Percentiles rank a stretch among this genome's conserved stretches.
These are phyloP conservation scores for Flaveria robusta DNA, from an alignment of 129 eudicot genomes.

Conservation along the genomic window DNA sequence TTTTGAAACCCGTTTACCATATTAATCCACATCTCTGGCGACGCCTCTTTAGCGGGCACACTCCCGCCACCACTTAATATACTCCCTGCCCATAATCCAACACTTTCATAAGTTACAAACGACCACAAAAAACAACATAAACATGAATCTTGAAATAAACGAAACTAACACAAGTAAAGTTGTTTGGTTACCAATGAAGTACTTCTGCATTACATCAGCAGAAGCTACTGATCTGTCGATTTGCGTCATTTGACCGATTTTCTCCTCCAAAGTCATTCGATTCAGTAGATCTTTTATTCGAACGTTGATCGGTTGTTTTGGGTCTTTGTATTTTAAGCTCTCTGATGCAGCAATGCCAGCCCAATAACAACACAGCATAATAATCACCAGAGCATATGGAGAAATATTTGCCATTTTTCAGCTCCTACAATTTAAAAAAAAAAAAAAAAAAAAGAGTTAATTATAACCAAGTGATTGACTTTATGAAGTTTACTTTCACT, in stretches of 20 bases:
- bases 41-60: conserved; percentile 66
- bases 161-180: background rate
- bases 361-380: conserved; percentile 52
- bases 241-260: conserved; percentile 83
- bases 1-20: conserved; percentile 71
- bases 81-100: conserved; percentile 55
- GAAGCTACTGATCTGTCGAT: conserved; percentile 72
- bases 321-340: conserved; percentile 57
- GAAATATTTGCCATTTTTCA: conserved; percentile 45
- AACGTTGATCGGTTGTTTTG: conserved; percentile 50
- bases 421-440: background rate
- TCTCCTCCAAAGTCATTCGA: conserved; percentile 75
- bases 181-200: conserved; percentile 51
- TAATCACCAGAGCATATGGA: conserved; percentile 27
- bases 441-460: background rate
- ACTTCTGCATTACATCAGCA: conserved; percentile 62
- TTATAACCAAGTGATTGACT: conserved; percentile 9
- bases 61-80: conserved; percentile 84
- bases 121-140: background rate
- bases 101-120: background rate
- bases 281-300: conserved; percentile 66
- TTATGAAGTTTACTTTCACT: background rate
- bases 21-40: conserved; percentile 65
- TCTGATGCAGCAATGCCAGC: conserved; percentile 37
- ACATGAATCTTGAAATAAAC: background rate